Evolutionary conservation across 306 rosid genomes (phyloP), one percentile per base, ranked within the genome.

Genomic region (Trichosanthes cucumerina): DNA sequence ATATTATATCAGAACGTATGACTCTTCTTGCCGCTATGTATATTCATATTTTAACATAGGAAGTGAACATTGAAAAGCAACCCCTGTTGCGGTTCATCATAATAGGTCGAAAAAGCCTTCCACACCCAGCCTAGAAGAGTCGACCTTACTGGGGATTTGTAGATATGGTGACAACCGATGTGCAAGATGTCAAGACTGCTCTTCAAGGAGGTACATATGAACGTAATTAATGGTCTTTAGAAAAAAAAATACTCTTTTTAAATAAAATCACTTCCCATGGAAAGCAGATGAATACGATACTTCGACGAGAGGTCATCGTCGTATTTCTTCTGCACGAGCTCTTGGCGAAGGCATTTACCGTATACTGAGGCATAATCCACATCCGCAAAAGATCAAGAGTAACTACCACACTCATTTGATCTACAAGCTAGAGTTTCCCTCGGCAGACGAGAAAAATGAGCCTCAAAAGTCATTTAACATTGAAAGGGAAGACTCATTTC

Each of bases 91-190:
- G 96, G 80, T 69, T 88, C 46, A 79, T 85, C 1, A 86, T 83
- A n/a, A 90, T 87, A 89, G 92, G 96, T 58, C 73, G 85, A 49
- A 88, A 88, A 80, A 87, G 81, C 66, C 87, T 88, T 43, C 96
- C 92, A 12, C 86, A 86, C 73, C 85, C 87, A 57, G 41, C 75
- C 75, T 54, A 69, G 63, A 57, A 14, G 54, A 4, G 80, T 9
- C 60, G 73, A 49, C 90, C 92, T 12, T 84, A 79, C 31, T 84
- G 92, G 92, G 88, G 91, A 47, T 87, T 81, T 78, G 96, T 90
- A 1, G 90, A 88, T 41, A 52, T 86, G 81, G 96, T 88, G 28
- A 84, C 88, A 18, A 83, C 87, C 2, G 47, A 83, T 47, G 69
- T 83, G 53, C 86, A 88, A 3, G 50, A 81, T 63, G 82, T 88